Percentiles rank a stretch among this genome's conserved stretches.
These are phyloP conservation scores for Phytophthora sansomeana DNA, from an alignment of 352 stramenopile genomes.

Conservation along the genomic window DNA sequence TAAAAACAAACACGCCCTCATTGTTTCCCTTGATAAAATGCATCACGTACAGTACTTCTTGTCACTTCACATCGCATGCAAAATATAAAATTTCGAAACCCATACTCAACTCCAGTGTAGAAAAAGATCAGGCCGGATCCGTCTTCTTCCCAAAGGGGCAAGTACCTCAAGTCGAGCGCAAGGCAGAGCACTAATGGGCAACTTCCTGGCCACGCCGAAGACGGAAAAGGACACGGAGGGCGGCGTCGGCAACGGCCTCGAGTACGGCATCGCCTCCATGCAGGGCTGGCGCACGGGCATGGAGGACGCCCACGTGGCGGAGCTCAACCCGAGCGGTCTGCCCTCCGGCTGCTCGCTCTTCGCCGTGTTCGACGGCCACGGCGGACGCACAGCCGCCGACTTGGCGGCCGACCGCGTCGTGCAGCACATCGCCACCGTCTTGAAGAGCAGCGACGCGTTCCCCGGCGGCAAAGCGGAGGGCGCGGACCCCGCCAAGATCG, in stretches of 20 bases:
- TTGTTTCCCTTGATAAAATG: neutral
- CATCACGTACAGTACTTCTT: no score
- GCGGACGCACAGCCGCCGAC: conserved; percentile 64
- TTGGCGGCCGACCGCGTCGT: conserved; percentile 56
- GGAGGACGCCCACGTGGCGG: conserved; percentile 82
- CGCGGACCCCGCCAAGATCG: conserved; percentile 61
- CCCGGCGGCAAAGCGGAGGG: conserved; percentile 34
- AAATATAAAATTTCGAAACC: no score
- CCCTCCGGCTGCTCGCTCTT: conserved; percentile 71
- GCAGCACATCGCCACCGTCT: conserved; percentile 43
- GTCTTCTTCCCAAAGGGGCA: conserved; percentile 15
- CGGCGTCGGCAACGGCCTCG: conserved; percentile 60
- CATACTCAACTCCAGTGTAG: conserved; percentile 21
- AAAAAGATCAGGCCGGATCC: conserved; percentile 19
- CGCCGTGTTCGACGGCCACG: conserved; percentile 85
- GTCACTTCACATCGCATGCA: no score
- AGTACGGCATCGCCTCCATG: conserved; percentile 77
- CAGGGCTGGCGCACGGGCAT: conserved; percentile 87
- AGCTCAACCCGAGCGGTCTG: conserved; percentile 51
- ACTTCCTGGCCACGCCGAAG: conserved; percentile 80
- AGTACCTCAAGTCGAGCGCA: no score
- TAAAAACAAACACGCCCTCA: conserved; percentile 23
- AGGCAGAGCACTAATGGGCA: conserved; percentile 62
- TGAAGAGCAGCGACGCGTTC: conserved; percentile 55
- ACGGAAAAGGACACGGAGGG: conserved; percentile 80